Conservation (phyloP, 176 grass and related monocot genomes). For the Avena sativa region DNA sequence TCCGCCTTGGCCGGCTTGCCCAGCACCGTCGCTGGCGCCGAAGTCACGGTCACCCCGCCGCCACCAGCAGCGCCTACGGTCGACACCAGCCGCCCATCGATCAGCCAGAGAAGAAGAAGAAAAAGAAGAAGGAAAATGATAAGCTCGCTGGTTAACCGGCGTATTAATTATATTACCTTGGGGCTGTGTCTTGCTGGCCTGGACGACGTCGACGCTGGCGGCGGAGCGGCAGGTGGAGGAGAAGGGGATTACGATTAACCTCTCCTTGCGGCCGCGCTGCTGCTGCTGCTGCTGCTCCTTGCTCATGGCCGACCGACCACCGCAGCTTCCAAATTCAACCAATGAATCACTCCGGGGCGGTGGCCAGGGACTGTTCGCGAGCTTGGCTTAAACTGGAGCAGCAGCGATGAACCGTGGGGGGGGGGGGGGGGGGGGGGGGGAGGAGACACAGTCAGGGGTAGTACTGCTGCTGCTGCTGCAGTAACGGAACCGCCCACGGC, state of each 20-base stretch:
- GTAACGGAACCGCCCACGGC: not conserved
- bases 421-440: not conserved
- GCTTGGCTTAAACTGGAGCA: slow-evolving; percentile 16
- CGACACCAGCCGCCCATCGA: not conserved
- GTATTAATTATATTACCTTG: slow-evolving; percentile 32
- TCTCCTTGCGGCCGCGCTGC: slow-evolving; percentile 49
- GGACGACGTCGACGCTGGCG: slow-evolving; percentile 74
- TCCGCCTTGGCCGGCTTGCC: slow-evolving; percentile 44
- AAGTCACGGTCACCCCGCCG: not conserved
- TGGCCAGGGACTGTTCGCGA: not conserved
- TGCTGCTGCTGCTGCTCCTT: slow-evolving; percentile 36
- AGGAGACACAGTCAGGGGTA: not conserved
- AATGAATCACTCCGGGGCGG: no score
- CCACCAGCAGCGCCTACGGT: not conserved
- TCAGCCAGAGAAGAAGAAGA: not conserved
- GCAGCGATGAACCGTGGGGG: not conserved
- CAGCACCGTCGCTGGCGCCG: not conserved
- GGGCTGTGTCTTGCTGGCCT: slow-evolving; percentile 33
- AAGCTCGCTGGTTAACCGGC: not conserved
- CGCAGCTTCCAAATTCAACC: not conserved
- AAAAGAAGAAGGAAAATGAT: not conserved
- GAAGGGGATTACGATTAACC: slow-evolving; percentile 87
- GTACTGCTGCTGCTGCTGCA: not conserved
- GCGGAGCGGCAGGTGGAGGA: slow-evolving; percentile 68
- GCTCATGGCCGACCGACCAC: slow-evolving; percentile 36